These are phyloP conservation scores for Ramaria rubella DNA, from an alignment of 768 basidiomycete genomes.

Conservation along the genomic window DNA sequence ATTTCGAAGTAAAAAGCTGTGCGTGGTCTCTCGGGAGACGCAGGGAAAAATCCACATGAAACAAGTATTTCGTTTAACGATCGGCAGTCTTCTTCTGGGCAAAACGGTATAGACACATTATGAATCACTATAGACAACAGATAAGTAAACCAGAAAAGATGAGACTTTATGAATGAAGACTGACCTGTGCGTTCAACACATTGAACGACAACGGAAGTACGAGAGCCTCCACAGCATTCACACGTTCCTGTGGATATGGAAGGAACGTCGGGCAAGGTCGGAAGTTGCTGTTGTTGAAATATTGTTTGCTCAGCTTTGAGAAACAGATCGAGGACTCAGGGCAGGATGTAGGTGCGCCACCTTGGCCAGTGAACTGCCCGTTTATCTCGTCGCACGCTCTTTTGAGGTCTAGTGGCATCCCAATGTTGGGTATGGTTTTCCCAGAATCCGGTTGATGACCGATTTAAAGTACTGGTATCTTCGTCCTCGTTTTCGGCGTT, in stretches of 20 bases:
- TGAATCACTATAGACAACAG: background rate
- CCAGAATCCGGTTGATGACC: no score
- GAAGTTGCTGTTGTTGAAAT: background rate
- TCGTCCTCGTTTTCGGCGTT: no score
- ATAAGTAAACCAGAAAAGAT: background rate
- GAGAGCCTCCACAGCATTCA: background rate
- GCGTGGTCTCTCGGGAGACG: background rate
- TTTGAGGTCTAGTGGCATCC: no score
- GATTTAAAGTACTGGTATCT: no score
- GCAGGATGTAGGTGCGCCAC: no score
- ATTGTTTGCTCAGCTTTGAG: background rate
- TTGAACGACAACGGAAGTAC: no score
- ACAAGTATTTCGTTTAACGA: no score
- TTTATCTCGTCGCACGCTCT: no score
- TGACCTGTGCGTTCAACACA: background rate
- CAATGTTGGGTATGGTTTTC: no score
- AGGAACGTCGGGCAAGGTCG: background rate
- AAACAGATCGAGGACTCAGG: no score
- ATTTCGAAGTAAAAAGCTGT: background rate
- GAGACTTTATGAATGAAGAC: background rate
- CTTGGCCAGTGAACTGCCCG: no score
- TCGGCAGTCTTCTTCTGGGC: background rate
- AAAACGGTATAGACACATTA: background rate
- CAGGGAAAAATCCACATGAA: background rate
- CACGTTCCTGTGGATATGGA: background rate